Evolutionary conservation across 352 stramenopile species (phyloP).

Genomic region (Saprolegnia parasitica): DNA sequence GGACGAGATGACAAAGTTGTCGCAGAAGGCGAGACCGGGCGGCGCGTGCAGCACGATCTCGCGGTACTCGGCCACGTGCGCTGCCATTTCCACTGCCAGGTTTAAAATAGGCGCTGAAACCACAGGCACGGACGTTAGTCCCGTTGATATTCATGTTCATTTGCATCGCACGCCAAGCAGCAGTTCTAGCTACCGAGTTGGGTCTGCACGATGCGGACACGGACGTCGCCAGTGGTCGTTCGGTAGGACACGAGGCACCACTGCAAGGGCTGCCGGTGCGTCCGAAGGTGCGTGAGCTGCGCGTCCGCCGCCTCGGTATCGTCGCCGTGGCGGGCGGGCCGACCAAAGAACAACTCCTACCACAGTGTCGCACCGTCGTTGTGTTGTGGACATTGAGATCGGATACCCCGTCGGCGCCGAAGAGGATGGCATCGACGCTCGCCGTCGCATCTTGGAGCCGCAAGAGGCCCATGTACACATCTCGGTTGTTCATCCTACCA

Average conservation of each 20-base stretch:
- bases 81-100: neutral
- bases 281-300: neutral
- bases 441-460: constrained; percentile 8
- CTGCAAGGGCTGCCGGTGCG: constrained; percentile 4
- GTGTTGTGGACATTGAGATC: neutral
- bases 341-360: constrained; percentile 5
- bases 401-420: constrained; percentile 6
- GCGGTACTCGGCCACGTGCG: neutral
- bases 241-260: constrained; percentile 1
- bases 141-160: neutral
- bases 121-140: neutral
- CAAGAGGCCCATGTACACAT: neutral
- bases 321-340: neutral
- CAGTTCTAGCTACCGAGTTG: neutral
- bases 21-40: constrained; percentile 33
- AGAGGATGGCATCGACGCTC: constrained; percentile 13
- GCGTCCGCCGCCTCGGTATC: neutral
- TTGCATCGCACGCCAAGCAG: no score
- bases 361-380: no score
- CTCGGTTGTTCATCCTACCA: no score
- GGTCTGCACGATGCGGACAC: neutral
- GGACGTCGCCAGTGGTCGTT: neutral
- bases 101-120: neutral
- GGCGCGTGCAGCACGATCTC: constrained; percentile 3
- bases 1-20: constrained; percentile 88